Conservation (phyloP, 805 yeast genomes). For the Hanseniaspora meyeri region DNA sequence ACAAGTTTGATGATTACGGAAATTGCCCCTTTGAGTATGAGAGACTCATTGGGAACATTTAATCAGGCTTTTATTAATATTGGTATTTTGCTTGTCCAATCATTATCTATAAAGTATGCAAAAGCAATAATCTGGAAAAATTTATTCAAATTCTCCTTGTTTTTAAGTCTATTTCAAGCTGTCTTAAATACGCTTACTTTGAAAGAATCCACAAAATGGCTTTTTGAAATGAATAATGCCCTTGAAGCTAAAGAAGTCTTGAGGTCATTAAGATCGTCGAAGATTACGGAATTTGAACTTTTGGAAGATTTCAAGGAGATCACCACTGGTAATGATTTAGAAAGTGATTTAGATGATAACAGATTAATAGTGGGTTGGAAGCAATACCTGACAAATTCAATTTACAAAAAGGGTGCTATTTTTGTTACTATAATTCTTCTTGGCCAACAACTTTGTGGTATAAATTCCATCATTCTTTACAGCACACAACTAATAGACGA, state of each 20-base stretch:
- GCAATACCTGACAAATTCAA: conserved; percentile 39
- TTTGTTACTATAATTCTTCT: conserved; percentile 62
- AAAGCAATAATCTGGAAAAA: conserved; percentile 59
- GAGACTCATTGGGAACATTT: conserved; percentile 79
- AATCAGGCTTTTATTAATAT: conserved; percentile 75
- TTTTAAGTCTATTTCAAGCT: conserved; percentile 41
- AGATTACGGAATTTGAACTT: conserved; percentile 21
- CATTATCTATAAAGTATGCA: conserved; percentile 58
- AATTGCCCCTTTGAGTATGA: conserved; percentile 52
- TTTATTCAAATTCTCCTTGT: conserved; percentile 49
- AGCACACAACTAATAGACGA: conserved; percentile 76
- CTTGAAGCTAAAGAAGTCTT: conserved; percentile 33
- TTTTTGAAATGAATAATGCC: conserved; percentile 29
- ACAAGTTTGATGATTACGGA: conserved; percentile 76
- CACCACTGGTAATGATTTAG: background rate
- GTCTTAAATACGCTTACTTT: conserved; percentile 31
- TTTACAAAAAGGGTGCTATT: conserved; percentile 44
- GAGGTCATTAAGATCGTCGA: conserved; percentile 28
- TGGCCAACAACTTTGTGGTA: conserved; percentile 87
- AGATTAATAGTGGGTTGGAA: conserved; percentile 18
- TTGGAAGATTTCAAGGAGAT: conserved; percentile 17
- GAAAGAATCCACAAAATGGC: conserved; percentile 80
- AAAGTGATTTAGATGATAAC: background rate
- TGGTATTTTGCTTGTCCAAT: conserved; percentile 74
- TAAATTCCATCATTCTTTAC: conserved; percentile 82